Evolutionary conservation across 176 grass and related monocot genomes (phyloP), one percentile per base, ranked within the genome.

Genomic region (Tillandsia fasciculata): DNA sequence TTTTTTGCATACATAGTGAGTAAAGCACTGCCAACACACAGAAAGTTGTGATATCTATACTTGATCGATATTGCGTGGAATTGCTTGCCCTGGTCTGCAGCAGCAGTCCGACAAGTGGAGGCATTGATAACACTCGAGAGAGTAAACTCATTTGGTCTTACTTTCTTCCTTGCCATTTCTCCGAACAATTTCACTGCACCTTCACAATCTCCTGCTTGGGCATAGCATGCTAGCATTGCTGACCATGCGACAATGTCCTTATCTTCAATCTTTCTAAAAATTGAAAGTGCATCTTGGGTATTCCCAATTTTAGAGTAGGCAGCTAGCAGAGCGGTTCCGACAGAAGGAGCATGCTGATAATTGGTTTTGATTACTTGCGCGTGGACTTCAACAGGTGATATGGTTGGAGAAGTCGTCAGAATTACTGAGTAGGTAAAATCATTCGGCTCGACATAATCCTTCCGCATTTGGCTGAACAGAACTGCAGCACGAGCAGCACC

Each of bases 161-260:
- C 49, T 8, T 78, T 76, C 66, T 80, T 70, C 75, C 47, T 85
- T 20, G 71, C 53, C 91, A 96, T 90, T 68, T 80, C 64, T 14
- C 53, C 73, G 70, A 85, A 96, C 70, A 90, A 6, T 64, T 83
- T 73, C 72, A 72, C 76, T 23, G 91, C 91, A 67, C 84, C 79
- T 52, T 85, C 74, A 33, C 63, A 83, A 56, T 96, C 84, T 4
- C 82, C 87, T 64, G 79, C 73, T 85, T 85, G 84, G 13, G 91
- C 79, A 80, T 90, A 82, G 78, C 79, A 87, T 48, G 91, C 65
- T 54, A 96, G 64, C 87, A 90, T 90, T 20, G 84, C 84, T 50
- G 91, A 90, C 84, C 87, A 90, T 73, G 87, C 67, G 68, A 96
- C 68, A 57, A 96, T 73, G 72, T 96, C 91, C 79, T 90, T 90